Evolutionary conservation across 352 stramenopile species (phyloP).

Genomic region (Phytophthora boehmeriae): DNA sequence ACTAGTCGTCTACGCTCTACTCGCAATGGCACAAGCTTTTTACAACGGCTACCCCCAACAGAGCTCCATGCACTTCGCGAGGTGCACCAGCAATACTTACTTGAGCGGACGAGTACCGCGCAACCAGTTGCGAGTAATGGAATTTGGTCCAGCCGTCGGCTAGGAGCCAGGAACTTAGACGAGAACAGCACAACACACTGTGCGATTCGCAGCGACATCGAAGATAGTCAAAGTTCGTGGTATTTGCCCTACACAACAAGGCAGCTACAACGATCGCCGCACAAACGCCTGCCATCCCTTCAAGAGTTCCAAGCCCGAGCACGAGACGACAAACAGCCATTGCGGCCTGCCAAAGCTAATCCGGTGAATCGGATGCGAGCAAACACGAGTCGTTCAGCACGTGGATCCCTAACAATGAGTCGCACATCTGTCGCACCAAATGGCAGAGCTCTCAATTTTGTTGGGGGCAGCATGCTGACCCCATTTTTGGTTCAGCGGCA

Average conservation of each 20-base stretch:
- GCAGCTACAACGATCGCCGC: slow-evolving; percentile 45
- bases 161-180: slow-evolving; percentile 6
- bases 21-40: slow-evolving; percentile 54
- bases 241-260: slow-evolving; percentile 80
- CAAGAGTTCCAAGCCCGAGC: slow-evolving; percentile 45
- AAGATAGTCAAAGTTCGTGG: slow-evolving; percentile 10
- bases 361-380: slow-evolving; percentile 3
- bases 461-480: neutral
- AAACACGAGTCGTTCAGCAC: slow-evolving; percentile 6
- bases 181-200: neutral
- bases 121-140: neutral
- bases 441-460: neutral
- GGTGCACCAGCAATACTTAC: slow-evolving; percentile 43
- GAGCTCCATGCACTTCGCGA: slow-evolving; percentile 39
- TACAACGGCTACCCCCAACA: slow-evolving; percentile 37
- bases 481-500: neutral
- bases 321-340: slow-evolving; percentile 49
- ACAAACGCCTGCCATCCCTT: slow-evolving; percentile 53
- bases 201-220: slow-evolving; percentile 3
- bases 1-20: slow-evolving; percentile 49
- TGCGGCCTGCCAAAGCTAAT: slow-evolving; percentile 26
- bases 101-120: slow-evolving; percentile 11
- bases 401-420: slow-evolving; percentile 13
- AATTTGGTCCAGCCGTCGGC: slow-evolving; percentile 8
- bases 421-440: slow-evolving; percentile 9